Conservation (phyloP, 2,329 filamentous ascomycete genomes). For the Sporothrix protearum region DNA sequence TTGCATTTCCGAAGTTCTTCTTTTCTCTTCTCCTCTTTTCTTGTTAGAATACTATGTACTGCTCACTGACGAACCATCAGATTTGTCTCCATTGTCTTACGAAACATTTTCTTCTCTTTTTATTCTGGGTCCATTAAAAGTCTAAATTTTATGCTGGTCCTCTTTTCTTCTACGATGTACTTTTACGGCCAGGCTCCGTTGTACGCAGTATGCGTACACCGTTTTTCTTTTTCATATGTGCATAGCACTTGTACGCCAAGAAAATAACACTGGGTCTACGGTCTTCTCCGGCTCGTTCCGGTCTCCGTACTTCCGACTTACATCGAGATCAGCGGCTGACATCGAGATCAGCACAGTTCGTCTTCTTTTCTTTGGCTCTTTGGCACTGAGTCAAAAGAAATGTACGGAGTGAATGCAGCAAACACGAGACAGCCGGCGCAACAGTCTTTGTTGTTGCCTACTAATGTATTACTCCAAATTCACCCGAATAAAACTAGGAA, state of each 20-base stretch:
- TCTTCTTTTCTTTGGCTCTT: not conserved
- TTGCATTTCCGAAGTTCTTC: not conserved
- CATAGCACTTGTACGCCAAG: not conserved
- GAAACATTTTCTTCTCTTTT: not conserved
- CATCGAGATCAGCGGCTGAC: not conserved
- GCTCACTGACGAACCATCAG: not conserved
- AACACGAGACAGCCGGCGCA: not conserved
- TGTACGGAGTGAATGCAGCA: not conserved
- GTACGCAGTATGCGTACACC: not conserved
- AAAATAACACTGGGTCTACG: not conserved
- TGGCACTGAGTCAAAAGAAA: not conserved
- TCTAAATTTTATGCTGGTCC: not conserved
- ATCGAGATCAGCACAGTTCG: not conserved
- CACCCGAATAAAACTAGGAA: not conserved
- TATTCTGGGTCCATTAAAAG: not conserved
- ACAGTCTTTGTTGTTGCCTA: not conserved
- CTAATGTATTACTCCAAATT: not conserved
- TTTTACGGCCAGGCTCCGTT: not conserved
- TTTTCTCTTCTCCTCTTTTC: not conserved
- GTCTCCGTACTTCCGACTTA: not conserved
- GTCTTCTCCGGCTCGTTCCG: conserved; percentile 2
- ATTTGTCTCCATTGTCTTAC: not conserved
- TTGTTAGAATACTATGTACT: not conserved
- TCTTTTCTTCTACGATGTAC: not conserved
- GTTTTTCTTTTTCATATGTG: conserved; percentile 1